These are phyloP conservation scores for Licmophora abbreviata DNA, from an alignment of 108 stramenopile species.

Conservation along the genomic window DNA sequence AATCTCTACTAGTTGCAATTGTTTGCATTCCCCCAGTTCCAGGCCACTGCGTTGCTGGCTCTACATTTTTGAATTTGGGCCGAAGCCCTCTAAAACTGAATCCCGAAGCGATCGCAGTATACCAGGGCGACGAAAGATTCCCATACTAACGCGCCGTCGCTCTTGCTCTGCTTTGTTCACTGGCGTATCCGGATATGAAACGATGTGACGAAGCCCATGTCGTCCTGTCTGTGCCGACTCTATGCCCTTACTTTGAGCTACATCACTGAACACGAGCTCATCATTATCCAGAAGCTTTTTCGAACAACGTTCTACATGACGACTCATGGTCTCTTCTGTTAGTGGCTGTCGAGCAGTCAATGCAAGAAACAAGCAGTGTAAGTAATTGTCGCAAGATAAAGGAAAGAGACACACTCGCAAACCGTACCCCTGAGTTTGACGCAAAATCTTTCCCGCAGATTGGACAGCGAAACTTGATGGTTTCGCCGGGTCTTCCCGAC, in stretches of 20 bases:
- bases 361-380: background rate
- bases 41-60: background rate
- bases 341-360: background rate
- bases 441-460: background rate
- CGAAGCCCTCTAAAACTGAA: background rate
- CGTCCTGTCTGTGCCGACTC: background rate
- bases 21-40: background rate
- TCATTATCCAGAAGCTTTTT: background rate
- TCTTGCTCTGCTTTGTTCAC: background rate
- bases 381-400: background rate
- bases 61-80: background rate
- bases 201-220: no score
- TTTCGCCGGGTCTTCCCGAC: background rate
- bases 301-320: background rate
- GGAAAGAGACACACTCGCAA: background rate
- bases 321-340: constrained; percentile 6
- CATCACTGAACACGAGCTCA: background rate
- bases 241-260: background rate
- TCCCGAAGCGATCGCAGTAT: background rate
- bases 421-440: background rate
- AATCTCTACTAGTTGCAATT: background rate
- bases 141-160: background rate
- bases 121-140: background rate
- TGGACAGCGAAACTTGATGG: constrained; percentile 4
- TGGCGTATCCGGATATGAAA: background rate